Conservation (phyloP, 495 filamentous ascomycete species). For the Neurospora africana region DNA sequence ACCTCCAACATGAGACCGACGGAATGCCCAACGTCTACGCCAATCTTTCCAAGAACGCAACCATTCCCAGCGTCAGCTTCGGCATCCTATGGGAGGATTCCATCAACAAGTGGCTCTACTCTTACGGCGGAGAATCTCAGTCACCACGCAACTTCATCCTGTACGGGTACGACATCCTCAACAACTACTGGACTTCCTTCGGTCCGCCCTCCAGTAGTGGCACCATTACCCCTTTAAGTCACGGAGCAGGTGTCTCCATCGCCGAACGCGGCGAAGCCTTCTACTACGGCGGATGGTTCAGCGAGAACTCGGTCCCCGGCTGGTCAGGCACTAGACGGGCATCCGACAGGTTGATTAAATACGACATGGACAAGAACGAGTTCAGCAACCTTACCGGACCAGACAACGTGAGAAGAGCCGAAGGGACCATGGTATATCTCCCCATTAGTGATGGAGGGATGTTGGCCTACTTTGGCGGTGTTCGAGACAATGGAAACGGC, state of each 20-base stretch:
- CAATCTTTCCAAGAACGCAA: slow-evolving; percentile 39
- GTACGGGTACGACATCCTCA: slow-evolving; percentile 35
- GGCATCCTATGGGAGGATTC: slow-evolving; percentile 42
- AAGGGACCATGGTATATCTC: slow-evolving; percentile 16
- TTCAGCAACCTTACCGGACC: slow-evolving; percentile 12
- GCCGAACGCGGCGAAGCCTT: slow-evolving; percentile 17
- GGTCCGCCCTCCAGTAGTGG: slow-evolving; percentile 10
- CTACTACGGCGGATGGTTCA: slow-evolving; percentile 39
- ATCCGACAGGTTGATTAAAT: slow-evolving; percentile 10
- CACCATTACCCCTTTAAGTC: slow-evolving; percentile 7
- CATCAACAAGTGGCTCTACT: slow-evolving; percentile 43
- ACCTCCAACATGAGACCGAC: slow-evolving; percentile 29
- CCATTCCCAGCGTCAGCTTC: slow-evolving; percentile 34
- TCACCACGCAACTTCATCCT: slow-evolving; percentile 23
- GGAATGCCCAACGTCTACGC: slow-evolving; percentile 41
- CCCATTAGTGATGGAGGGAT: slow-evolving; percentile 15
- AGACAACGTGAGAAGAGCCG: slow-evolving; percentile 7
- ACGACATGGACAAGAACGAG: slow-evolving; percentile 13
- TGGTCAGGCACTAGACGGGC: slow-evolving; percentile 21
- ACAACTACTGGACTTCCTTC: slow-evolving; percentile 32
- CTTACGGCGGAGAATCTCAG: slow-evolving; percentile 41
- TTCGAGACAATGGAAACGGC: slow-evolving; percentile 10
- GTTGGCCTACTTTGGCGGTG: slow-evolving; percentile 15
- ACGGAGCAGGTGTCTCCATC: slow-evolving; percentile 15
- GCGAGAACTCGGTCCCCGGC: slow-evolving; percentile 30